Percentiles rank a stretch among this genome's conserved stretches.
Conservation (phyloP, 1,139 yeast genomes). For the Protomyces pachydermus region DNA sequence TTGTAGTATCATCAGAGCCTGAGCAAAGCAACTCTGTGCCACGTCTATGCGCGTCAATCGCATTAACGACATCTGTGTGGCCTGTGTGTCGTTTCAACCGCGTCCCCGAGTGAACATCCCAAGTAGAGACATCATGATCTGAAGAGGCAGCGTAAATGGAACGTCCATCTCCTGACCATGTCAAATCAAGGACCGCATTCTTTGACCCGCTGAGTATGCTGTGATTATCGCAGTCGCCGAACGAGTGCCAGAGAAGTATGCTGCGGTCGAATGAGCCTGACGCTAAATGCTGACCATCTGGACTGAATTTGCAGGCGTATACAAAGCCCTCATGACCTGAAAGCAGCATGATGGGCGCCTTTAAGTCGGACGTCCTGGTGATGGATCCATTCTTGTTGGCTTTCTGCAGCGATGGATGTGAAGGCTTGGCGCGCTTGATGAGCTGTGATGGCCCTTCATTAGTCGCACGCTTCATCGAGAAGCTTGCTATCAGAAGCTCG, state of each 20-base stretch:
- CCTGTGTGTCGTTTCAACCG: constrained; percentile 52
- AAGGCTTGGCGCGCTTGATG: background rate
- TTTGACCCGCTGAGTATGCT: constrained; percentile 50
- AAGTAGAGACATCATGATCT: constrained; percentile 49
- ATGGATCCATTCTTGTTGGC: background rate
- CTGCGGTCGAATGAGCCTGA: constrained; percentile 39
- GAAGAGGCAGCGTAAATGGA: constrained; percentile 46
- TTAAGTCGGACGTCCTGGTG: constrained; percentile 32
- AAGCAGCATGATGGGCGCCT: constrained; percentile 35
- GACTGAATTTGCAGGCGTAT: constrained; percentile 38
- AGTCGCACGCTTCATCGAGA: background rate
- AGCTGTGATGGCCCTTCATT: background rate
- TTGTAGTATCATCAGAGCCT: constrained; percentile 63
- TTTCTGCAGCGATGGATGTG: background rate
- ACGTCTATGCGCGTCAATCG: constrained; percentile 43
- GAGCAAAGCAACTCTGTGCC: constrained; percentile 45
- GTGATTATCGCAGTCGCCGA: constrained; percentile 40
- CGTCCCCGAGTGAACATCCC: constrained; percentile 55
- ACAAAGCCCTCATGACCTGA: constrained; percentile 37
- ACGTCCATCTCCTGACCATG: constrained; percentile 46
- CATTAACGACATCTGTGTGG: constrained; percentile 56
- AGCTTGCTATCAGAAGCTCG: background rate
- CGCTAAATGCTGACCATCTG: constrained; percentile 38
- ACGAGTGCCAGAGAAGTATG: constrained; percentile 46
- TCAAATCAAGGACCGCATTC: constrained; percentile 48